Evolutionary conservation across 2,329 filamentous ascomycete genomes (phyloP).

Genomic region (Colletotrichum magnum): DNA sequence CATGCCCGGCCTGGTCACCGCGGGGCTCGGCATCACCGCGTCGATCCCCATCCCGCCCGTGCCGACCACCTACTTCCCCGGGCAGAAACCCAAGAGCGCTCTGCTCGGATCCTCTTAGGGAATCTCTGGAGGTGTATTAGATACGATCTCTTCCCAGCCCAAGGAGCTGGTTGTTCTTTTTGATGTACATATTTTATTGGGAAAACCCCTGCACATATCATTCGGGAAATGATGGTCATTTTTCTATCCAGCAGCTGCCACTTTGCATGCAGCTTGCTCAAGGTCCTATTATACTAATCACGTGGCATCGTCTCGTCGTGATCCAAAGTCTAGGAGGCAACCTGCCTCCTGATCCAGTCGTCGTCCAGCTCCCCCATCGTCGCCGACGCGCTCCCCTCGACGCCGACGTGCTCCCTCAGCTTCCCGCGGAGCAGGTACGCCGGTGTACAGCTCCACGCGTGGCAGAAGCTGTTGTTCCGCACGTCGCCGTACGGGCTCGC

Average conservation of each 20-base stretch:
- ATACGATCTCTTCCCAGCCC: too few relatives aligned
- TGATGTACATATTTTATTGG: conserved; percentile 26
- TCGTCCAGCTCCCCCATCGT: conserved; percentile 26
- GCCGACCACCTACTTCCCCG: conserved; percentile 36
- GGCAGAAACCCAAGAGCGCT: conserved; percentile 20
- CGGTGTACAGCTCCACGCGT: conserved; percentile 52
- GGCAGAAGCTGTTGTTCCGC: conserved; percentile 51
- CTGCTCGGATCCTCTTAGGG: conserved; percentile 20
- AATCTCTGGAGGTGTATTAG: too few relatives aligned
- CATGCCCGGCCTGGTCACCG: conserved; percentile 30
- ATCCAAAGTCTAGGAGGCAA: background rate
- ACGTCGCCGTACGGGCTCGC: conserved; percentile 50
- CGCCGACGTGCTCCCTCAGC: conserved; percentile 25
- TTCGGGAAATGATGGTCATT: conserved; percentile 20
- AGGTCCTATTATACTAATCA: too few relatives aligned
- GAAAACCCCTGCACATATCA: conserved; percentile 17
- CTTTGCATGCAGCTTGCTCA: background rate
- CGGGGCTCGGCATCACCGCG: conserved; percentile 29
- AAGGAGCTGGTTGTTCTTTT: background rate
- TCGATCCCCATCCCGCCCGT: conserved; percentile 32
- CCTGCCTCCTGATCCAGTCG: conserved; percentile 18
- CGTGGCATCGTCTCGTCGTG: background rate
- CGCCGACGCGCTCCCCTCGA: background rate
- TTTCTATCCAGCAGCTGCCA: background rate
- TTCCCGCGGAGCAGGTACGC: conserved; percentile 46